Evolutionary conservation across 2,329 filamentous ascomycete genomes (phyloP).

Genomic region (Colletotrichum spinosum): DNA sequence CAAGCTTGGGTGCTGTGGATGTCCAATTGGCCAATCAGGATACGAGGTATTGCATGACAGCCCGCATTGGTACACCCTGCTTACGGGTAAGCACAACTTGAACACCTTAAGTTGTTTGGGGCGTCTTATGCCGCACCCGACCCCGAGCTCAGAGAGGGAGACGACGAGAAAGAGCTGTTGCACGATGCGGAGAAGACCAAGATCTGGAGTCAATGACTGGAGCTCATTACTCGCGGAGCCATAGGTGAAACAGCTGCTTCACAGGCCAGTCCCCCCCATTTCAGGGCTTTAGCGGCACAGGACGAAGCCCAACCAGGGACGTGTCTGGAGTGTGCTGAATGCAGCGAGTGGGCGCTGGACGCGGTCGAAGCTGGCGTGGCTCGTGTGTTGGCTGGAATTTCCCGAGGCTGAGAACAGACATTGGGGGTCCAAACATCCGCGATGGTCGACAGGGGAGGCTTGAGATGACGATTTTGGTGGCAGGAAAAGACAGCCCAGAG

Average conservation of each 20-base stretch:
- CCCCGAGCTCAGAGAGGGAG: too few species aligned
- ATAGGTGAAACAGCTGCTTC: conserved; percentile 32
- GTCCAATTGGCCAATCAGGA: too few species aligned
- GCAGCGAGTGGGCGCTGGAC: conserved; percentile 27
- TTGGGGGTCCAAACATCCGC: conserved; percentile 17
- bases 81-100: too few species aligned
- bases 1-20: too few species aligned
- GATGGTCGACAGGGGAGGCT: conserved; percentile 13
- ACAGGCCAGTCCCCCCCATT: conserved; percentile 13
- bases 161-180: too few species aligned
- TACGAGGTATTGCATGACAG: too few species aligned
- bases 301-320: conserved; percentile 16
- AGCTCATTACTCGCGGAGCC: conserved; percentile 30
- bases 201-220: background rate
- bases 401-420: conserved; percentile 23
- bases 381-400: conserved; percentile 21
- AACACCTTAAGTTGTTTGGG: too few species aligned
- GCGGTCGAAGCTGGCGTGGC: conserved; percentile 29
- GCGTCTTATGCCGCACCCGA: too few species aligned
- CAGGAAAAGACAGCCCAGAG: background rate
- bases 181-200: too few species aligned
- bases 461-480: conserved; percentile 19
- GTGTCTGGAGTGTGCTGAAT: conserved; percentile 30
- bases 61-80: too few species aligned
- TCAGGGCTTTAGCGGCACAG: conserved; percentile 1